Conservation (phyloP, 345 rosid genomes). For the Syzygium aqueum region DNA sequence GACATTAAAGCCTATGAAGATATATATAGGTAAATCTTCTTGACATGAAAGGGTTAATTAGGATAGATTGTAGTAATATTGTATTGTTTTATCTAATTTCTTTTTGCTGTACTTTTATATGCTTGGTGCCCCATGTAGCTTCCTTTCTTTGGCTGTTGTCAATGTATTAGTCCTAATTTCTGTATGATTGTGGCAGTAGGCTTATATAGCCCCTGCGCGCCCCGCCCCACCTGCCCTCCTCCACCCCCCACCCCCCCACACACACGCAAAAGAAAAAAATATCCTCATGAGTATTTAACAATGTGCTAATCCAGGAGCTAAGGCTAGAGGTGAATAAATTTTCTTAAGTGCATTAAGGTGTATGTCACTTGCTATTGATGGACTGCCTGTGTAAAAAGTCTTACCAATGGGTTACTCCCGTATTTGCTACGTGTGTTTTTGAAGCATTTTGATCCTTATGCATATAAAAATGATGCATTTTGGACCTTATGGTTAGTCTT, state of each 20-base stretch:
- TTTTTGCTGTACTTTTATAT: background rate
- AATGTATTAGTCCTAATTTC: background rate
- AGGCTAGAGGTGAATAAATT: background rate
- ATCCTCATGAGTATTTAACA: background rate
- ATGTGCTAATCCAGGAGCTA: background rate
- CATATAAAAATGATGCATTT: background rate
- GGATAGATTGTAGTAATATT: background rate
- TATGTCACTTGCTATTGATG: background rate
- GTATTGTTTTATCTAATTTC: background rate
- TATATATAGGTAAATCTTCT: constrained; percentile 44
- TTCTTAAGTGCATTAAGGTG: background rate
- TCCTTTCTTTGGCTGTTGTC: background rate
- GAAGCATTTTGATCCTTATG: background rate
- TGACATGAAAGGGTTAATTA: background rate
- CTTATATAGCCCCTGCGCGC: background rate
- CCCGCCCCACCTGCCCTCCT: too few relatives aligned
- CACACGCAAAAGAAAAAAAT: background rate
- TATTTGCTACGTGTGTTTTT: background rate
- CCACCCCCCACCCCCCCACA: fast-evolving
- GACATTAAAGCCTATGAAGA: constrained; percentile 75
- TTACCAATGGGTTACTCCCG: background rate
- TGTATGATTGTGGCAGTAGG: background rate
- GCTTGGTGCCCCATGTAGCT: background rate
- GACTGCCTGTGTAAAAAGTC: background rate
- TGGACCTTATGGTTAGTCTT: background rate